Evolutionary conservation across 73 alveolate species (phyloP).

Genomic region (Paramecium biaurelia): DNA sequence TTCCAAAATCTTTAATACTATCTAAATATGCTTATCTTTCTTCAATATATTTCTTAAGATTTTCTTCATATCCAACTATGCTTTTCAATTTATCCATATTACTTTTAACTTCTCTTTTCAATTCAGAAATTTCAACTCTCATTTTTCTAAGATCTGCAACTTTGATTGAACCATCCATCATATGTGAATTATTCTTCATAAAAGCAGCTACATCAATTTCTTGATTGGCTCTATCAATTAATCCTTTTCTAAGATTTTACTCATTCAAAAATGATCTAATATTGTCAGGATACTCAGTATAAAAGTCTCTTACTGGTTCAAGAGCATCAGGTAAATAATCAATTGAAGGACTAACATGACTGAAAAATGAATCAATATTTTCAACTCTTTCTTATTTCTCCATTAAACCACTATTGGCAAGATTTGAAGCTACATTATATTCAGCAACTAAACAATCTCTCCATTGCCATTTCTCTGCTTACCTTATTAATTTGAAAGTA

Average conservation of each 20-base stretch:
- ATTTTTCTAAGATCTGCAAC: neutral
- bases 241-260: neutral
- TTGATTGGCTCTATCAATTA: neutral
- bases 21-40: neutral
- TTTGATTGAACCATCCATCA: neutral
- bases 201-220: neutral
- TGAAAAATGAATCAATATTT: neutral
- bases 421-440: neutral
- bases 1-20: neutral
- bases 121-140: neutral
- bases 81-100: neutral
- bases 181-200: neutral
- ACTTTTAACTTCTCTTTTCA: neutral
- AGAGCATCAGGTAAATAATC: neutral
- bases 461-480: neutral
- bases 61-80: neutral
- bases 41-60: neutral
- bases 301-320: neutral
- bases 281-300: neutral
- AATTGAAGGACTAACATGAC: neutral
- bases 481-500: neutral
- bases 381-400: neutral
- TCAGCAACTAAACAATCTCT: neutral
- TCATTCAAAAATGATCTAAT: neutral
- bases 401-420: neutral